These are phyloP conservation scores for Russula compacta DNA, from an alignment of 768 basidiomycete genomes.

Conservation along the genomic window DNA sequence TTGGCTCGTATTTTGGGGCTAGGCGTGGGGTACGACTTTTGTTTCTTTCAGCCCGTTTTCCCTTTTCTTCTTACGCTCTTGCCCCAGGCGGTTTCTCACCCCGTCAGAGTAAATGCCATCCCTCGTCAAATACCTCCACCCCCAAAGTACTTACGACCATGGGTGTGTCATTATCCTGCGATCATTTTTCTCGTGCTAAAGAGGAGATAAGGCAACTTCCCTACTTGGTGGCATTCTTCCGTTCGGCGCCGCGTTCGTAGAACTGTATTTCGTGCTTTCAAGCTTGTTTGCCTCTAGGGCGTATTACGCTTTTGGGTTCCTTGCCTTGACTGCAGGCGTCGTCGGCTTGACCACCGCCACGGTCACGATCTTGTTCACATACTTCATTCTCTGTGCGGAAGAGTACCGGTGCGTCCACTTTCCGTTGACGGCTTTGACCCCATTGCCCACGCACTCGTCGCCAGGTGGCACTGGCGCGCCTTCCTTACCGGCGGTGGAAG, in stretches of 20 bases:
- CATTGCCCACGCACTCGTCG: constrained; percentile 4
- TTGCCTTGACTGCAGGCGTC: constrained; percentile 77
- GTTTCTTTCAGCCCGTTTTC: neutral
- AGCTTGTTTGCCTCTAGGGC: constrained; percentile 86
- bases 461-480: constrained; percentile 93
- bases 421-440: neutral
- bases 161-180: constrained; percentile 39
- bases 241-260: constrained; percentile 93
- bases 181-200: neutral
- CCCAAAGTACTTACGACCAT: constrained; percentile 75
- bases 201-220: constrained; percentile 42
- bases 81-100: constrained; percentile 59
- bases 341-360: constrained; percentile 85
- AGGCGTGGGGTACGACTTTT: constrained; percentile 65
- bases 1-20: constrained; percentile 81
- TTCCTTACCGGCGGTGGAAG: constrained; percentile 90
- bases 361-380: constrained; percentile 79
- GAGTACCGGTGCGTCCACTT: constrained; percentile 64
- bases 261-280: constrained; percentile 86
- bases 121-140: constrained; percentile 91
- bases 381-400: constrained; percentile 89
- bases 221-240: constrained; percentile 87
- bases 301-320: constrained; percentile 95
- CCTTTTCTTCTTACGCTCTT: constrained; percentile 7
- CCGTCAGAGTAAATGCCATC: constrained; percentile 85